Conservation (phyloP, 768 basidiomycete species). For the Leccinum rimulosum region DNA sequence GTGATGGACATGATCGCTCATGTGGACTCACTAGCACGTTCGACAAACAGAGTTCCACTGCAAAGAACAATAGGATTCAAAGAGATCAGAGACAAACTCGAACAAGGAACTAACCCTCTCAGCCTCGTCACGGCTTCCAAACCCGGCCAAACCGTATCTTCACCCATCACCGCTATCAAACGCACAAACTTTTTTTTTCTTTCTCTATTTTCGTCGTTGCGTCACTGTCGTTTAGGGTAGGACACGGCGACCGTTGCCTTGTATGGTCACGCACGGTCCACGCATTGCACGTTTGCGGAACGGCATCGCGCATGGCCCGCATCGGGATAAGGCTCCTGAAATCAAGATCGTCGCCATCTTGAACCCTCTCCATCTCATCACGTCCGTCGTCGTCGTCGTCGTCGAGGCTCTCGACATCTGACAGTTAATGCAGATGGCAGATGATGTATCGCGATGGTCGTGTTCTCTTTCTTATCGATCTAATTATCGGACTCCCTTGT, state of each 20-base stretch:
- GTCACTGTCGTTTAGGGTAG: neutral
- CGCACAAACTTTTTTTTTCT: neutral
- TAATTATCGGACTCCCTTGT: neutral
- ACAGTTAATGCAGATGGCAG: neutral
- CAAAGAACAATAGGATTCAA: neutral
- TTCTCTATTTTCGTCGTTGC: neutral
- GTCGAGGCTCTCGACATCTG: neutral
- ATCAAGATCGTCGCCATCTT: neutral
- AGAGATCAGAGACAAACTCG: neutral
- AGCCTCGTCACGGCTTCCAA: neutral
- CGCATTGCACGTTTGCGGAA: neutral
- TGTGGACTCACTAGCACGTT: neutral
- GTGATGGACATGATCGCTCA: conserved; percentile 1
- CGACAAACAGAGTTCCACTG: neutral
- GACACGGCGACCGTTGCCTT: conserved; percentile 6
- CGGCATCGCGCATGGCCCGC: neutral
- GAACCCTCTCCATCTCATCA: neutral
- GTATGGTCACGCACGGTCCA: neutral
- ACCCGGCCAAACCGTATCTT: neutral
- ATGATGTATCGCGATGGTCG: neutral
- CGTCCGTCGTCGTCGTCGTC: neutral
- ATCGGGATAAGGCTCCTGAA: neutral
- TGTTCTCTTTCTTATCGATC: neutral
- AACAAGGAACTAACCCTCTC: neutral
- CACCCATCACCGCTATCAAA: neutral